Percentiles rank a stretch among this genome's conserved stretches.
Evolutionary conservation across 2,329 filamentous ascomycete species (phyloP).

Genomic region (Pestalotiopsis sp.): DNA sequence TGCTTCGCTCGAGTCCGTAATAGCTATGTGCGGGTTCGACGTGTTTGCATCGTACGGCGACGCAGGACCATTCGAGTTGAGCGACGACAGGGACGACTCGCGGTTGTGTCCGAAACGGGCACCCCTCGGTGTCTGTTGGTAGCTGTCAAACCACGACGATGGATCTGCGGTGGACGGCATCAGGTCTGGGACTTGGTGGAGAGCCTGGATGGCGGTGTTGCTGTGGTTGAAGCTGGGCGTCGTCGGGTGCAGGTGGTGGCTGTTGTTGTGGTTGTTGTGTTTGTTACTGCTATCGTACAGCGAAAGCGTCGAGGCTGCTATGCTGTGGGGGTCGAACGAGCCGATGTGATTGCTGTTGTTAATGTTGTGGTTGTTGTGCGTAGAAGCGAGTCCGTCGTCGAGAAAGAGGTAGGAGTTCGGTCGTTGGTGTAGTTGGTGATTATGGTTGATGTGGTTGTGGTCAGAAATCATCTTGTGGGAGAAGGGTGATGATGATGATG

Average conservation of each 20-base stretch:
- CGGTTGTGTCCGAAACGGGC: slow-evolving; percentile 53
- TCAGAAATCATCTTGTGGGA: slow-evolving; percentile 33
- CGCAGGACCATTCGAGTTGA: slow-evolving; percentile 62
- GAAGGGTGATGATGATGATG: background rate
- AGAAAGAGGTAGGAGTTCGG: background rate
- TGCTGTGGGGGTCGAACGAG: slow-evolving; percentile 17
- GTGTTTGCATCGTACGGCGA: slow-evolving; percentile 61
- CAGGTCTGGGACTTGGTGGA: slow-evolving; percentile 31
- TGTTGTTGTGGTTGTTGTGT: slow-evolving; percentile 20
- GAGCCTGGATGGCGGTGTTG: slow-evolving; percentile 24
- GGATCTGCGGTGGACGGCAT: slow-evolving; percentile 32
- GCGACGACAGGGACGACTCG: slow-evolving; percentile 63
- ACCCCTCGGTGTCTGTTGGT: slow-evolving; percentile 29
- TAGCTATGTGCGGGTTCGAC: slow-evolving; percentile 61
- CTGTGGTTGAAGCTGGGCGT: slow-evolving; percentile 26
- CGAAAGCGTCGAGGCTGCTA: slow-evolving; percentile 31
- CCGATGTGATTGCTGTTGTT: slow-evolving; percentile 20
- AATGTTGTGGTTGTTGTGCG: slow-evolving; percentile 15
- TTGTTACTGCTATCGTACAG: slow-evolving; percentile 12
- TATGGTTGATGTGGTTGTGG: slow-evolving; percentile 21
- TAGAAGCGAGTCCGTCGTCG: background rate
- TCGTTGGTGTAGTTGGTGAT: slow-evolving; percentile 18
- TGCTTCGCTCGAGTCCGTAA: slow-evolving; percentile 52
- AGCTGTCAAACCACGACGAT: slow-evolving; percentile 30
- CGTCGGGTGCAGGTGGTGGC: slow-evolving; percentile 19